Percentiles rank a stretch among this genome's conserved stretches.
Evolutionary conservation across 2,329 filamentous ascomycete species (phyloP).

Genomic region (Fonsecaea erecta): DNA sequence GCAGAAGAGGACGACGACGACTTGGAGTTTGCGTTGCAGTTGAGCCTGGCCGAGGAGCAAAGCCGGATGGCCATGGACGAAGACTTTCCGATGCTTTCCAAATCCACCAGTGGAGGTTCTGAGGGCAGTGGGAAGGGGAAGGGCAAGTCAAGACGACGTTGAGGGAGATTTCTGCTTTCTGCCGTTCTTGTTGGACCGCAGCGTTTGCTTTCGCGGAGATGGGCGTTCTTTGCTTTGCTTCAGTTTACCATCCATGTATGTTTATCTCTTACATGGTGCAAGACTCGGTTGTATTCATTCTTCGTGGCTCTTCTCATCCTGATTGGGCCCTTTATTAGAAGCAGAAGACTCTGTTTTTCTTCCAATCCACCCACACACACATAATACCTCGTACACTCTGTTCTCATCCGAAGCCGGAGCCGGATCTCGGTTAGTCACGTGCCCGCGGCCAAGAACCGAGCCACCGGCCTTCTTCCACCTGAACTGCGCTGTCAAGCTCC

Average conservation of each 20-base stretch:
- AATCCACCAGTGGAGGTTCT: conserved; percentile 30
- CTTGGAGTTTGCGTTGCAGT: conserved; percentile 64
- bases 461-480: not conserved
- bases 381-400: too few species aligned
- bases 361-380: not conserved
- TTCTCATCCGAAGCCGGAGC: not conserved
- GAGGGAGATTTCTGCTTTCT: conserved; percentile 1
- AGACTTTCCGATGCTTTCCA: conserved; percentile 41
- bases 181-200: too few species aligned
- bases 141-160: conserved; percentile 27
- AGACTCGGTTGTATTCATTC: not conserved
- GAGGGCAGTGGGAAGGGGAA: conserved; percentile 32
- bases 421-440: conserved; percentile 10
- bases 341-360: not conserved
- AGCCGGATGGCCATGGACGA: conserved; percentile 46
- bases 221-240: not conserved
- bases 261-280: not conserved
- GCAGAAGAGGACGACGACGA: conserved; percentile 57
- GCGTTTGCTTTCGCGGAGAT: not conserved
- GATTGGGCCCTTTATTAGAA: too few species aligned
- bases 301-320: not conserved
- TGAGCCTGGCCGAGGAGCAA: conserved; percentile 65
- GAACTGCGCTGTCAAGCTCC: not conserved
- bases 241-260: too few species aligned
- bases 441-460: too few species aligned